A percentile compares a stretch with the other conserved stretches of the same genome.
Conservation (phyloP, 768 basidiomycete species). For the Mycena rosella region DNA sequence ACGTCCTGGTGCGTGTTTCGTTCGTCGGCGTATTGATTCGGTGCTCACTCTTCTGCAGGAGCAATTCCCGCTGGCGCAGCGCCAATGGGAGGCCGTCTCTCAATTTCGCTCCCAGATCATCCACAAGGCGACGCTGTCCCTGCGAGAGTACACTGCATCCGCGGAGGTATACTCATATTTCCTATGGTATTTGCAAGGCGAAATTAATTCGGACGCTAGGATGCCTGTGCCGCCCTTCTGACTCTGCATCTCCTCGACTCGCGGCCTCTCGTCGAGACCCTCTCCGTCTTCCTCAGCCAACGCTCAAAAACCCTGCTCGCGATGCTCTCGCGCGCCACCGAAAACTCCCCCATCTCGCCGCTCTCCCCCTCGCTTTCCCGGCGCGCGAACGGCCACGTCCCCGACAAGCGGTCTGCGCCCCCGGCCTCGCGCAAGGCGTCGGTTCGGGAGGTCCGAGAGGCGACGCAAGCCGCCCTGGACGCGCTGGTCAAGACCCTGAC, state of each 20-base stretch:
- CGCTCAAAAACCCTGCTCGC: constrained; percentile 70
- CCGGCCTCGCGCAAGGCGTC: constrained; percentile 47
- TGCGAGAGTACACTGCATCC: constrained; percentile 71
- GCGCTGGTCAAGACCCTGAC: constrained; percentile 70
- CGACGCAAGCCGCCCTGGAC: constrained; percentile 64
- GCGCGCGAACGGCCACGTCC: constrained; percentile 51
- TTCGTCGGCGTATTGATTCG: not conserved
- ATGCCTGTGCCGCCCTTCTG: constrained; percentile 81
- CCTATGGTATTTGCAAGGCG: not conserved
- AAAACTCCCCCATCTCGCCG: constrained; percentile 34
- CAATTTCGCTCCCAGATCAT: constrained; percentile 92
- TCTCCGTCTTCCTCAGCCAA: constrained; percentile 79
- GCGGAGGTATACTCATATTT: constrained; percentile 59
- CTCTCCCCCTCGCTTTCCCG: constrained; percentile 27
- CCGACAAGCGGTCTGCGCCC: constrained; percentile 35
- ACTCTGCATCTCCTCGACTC: constrained; percentile 93
- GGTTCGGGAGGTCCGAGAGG: constrained; percentile 67
- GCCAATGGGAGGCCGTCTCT: constrained; percentile 93
- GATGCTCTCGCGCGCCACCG: constrained; percentile 53
- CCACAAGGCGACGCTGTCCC: constrained; percentile 86
- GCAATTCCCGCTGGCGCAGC: constrained; percentile 89
- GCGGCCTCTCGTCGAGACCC: constrained; percentile 78
- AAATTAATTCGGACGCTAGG: constrained; percentile 54
- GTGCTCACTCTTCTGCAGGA: constrained; percentile 58
- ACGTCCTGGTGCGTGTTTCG: constrained; percentile 65